Base-by-base conservation (phyloP, 495 filamentous ascomycete genomes). In the Talaromyces wortmannii region DNA sequence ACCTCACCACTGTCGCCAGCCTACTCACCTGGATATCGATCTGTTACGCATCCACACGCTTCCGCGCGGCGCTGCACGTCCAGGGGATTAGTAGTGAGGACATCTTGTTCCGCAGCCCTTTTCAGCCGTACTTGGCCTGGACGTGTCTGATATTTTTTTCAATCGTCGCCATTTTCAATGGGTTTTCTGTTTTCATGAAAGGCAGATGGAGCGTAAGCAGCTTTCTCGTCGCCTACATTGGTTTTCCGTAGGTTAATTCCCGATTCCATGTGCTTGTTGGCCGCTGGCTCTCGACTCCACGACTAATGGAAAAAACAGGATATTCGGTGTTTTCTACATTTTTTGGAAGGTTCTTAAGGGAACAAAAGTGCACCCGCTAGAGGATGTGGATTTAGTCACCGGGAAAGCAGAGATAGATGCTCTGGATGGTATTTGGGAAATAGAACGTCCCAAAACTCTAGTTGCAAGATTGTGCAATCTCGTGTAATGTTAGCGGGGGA, bases 131-230 rank as follows among this genome's bases (percentile, higher is more conserved):
- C 63, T 69, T 76, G 32, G 74, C 80, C 6, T 81, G 71, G 66
- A 79, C 79, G 56, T 85, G 83, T 5, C 71, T 88, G 31, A 77
- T 82, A 57, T 86, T 87, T 72, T 83, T 78, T 69, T 53, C 78
- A 30, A 62, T 88, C 47, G 83, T 88, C 58, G 78, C 81, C 49
- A 36, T 89, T n/a, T 87, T 84, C 6, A 83, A 88, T 64, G 85
- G 85, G 5, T 89, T 89, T 63, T 36, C 33, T 6, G 33, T 36
- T 36, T 36, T 36, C 33, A 36, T 36, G 33, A 36, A 36, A 36
- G 85, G 79, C 7, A 68, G 75, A 4, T 90, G 86, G 66, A 82
- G 89, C 43, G 74, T 76, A 12, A 67, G 70, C 62, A 65, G 72
- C 17, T 86, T 86, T 57, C 84, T 87, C 52, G 78, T 79, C 11